Base-by-base conservation (phyloP, 495 filamentous ascomycete species). In the Platismatia glauca region DNA sequence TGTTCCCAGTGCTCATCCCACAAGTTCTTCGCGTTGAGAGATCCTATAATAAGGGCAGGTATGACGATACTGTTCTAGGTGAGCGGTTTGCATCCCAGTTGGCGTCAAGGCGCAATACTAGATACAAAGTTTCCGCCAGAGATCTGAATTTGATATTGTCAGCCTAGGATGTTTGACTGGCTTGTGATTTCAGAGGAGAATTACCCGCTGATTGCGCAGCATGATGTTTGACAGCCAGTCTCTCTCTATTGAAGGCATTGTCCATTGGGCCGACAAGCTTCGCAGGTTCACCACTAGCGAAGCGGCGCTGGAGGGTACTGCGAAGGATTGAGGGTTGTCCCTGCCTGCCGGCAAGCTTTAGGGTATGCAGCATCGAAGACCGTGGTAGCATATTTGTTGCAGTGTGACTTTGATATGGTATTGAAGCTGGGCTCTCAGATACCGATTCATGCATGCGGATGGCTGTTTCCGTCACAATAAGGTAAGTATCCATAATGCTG, bases 1-100 rank as follows among this genome's bases (percentile, higher is more conserved):
- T 97, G 92, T 78, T 94, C 89, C 92, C 91, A 96, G 77, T 97
- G 92, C 84, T 95, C 89, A 64, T 81, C 83, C 90, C 91, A 97
- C 63, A 94, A 84, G 73, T 82, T 85, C 73, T 90, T 94, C 70
- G 93, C 90, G 75, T 96, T 97, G 70, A 84, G 68, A 62, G 78
- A 73, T 52, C 86, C 84, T 66, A 89, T 75, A 66, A 89, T 77
- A 63, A 97, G 78, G 74, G 73, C 75, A 57, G 91, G 90, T 67
- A 86, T 76, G 46, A 87, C 78, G 69, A 76, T 82, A 71, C 90
- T 95, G 68, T 64, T 12, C 7, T 44, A 31, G 53, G 63, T 62
- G 53, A 64, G 58, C 59, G 0, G 52, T 48, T 46, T 57, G 11
- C 50, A 37, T n/a, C 55, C 15, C 20, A 20, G 20, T 12, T 37